Conservation (phyloP, 164 flowering plant species). For the Umbilicus rupestris region DNA sequence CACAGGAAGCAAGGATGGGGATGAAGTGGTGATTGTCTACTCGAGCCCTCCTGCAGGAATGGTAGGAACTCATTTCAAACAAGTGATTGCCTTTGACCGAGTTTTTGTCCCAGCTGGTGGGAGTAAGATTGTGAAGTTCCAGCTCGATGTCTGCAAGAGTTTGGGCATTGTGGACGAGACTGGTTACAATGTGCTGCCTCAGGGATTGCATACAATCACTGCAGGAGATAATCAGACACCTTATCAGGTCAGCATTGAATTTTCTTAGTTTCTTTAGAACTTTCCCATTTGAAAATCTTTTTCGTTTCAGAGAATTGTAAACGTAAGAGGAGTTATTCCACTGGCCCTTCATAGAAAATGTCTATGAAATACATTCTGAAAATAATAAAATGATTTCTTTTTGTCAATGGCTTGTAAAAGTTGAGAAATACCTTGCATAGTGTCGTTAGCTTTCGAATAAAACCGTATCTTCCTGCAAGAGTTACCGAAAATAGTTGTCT, state of each 20-base stretch:
- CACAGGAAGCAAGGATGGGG: slow-evolving; percentile 30
- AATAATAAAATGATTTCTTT: background rate
- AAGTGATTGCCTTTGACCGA: slow-evolving; percentile 47
- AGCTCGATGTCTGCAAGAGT: slow-evolving; percentile 37
- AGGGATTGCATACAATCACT: slow-evolving; percentile 2
- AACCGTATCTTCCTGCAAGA: background rate
- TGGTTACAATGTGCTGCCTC: slow-evolving; percentile 7
- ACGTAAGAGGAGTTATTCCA: background rate
- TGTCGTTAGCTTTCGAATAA: background rate
- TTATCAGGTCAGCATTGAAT: background rate
- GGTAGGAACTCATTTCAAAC: slow-evolving; percentile 26
- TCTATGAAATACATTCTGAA: background rate
- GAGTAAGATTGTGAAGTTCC: slow-evolving; percentile 20
- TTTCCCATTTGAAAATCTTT: background rate
- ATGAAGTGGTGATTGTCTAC: slow-evolving; percentile 41
- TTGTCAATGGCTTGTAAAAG: background rate
- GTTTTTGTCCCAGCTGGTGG: slow-evolving; percentile 29
- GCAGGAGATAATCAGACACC: slow-evolving; percentile 1
- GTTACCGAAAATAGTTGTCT: background rate
- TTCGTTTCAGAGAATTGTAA: background rate
- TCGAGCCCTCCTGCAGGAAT: slow-evolving; percentile 35
- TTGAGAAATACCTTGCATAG: background rate
- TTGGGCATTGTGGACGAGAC: slow-evolving; percentile 31
- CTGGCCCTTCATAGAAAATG: background rate
- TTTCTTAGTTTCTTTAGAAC: background rate